Percentiles rank a stretch among this genome's conserved stretches.
Evolutionary conservation across 2,329 filamentous ascomycete species (phyloP).

Genomic region (Aureobasidium melanogenum): DNA sequence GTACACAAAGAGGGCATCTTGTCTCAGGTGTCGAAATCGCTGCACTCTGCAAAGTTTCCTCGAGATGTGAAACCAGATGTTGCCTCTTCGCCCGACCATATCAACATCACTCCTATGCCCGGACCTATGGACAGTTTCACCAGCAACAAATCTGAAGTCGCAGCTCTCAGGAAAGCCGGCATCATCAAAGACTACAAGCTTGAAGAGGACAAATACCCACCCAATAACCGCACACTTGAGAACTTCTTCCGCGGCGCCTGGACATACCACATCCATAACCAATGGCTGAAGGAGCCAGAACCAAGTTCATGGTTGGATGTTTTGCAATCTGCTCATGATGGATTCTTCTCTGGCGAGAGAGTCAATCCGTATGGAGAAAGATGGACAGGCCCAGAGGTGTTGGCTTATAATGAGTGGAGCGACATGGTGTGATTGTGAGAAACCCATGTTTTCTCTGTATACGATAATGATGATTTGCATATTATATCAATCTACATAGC

Average conservation of each 20-base stretch:
- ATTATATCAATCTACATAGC: background rate
- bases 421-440: conserved; percentile 32
- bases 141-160: conserved; percentile 31
- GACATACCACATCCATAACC: conserved; percentile 51
- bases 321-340: conserved; percentile 45
- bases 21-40: background rate
- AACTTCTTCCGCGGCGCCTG: conserved; percentile 49
- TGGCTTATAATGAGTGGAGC: conserved; percentile 42
- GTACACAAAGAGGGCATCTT: background rate
- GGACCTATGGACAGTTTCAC: conserved; percentile 29
- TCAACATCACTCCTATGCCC: conserved; percentile 12
- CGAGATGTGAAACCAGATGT: background rate
- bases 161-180: conserved; percentile 31
- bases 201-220: conserved; percentile 44
- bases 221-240: conserved; percentile 47
- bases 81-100: background rate
- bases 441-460: background rate
- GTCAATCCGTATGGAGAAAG: conserved; percentile 46
- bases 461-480: background rate
- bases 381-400: conserved; percentile 41
- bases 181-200: conserved; percentile 37
- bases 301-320: conserved; percentile 48
- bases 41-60: conserved; percentile 3
- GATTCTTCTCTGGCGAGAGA: conserved; percentile 42
- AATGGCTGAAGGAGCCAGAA: conserved; percentile 49